phyloP scores from a whole-genome alignment of 371 early-diverging fungal genomes.

The Smittium culicis region DNA sequence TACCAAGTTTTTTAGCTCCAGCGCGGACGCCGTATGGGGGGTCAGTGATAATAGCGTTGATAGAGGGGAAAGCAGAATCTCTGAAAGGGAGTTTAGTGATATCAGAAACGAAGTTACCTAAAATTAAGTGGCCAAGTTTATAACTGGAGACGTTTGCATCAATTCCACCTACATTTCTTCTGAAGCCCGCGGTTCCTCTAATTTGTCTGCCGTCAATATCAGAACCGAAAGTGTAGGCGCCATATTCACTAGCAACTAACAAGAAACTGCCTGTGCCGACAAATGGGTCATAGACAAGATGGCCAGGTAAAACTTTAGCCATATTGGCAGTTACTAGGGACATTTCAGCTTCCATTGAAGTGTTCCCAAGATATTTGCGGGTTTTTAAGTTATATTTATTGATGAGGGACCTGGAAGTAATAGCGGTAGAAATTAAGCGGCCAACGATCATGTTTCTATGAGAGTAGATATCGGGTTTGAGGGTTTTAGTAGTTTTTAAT shows the following conservation, averaged over 20 bases:
- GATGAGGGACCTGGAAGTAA: conserved; percentile 47
- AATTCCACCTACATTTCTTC: conserved; percentile 29
- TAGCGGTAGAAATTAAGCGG: neutral
- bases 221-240: conserved; percentile 78
- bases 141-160: conserved; percentile 76
- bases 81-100: conserved; percentile 82
- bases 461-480: neutral
- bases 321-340: conserved; percentile 93
- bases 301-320: conserved; percentile 62
- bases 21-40: conserved; percentile 97
- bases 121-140: conserved; percentile 45
- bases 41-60: conserved; percentile 73
- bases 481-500: neutral
- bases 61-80: conserved; percentile 35
- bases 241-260: conserved; percentile 83
- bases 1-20: conserved; percentile 83
- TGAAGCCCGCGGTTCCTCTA: conserved; percentile 60
- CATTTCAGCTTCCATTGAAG: conserved; percentile 94
- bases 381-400: conserved; percentile 79
- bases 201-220: conserved; percentile 97
- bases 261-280: conserved; percentile 91
- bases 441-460: neutral
- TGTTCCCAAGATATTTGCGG: conserved; percentile 83
- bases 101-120: conserved; percentile 78
- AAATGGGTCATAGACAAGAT: conserved; percentile 91